phyloP scores from a whole-genome alignment of 257 asterid genomes.

The Echites panduratus region DNA sequence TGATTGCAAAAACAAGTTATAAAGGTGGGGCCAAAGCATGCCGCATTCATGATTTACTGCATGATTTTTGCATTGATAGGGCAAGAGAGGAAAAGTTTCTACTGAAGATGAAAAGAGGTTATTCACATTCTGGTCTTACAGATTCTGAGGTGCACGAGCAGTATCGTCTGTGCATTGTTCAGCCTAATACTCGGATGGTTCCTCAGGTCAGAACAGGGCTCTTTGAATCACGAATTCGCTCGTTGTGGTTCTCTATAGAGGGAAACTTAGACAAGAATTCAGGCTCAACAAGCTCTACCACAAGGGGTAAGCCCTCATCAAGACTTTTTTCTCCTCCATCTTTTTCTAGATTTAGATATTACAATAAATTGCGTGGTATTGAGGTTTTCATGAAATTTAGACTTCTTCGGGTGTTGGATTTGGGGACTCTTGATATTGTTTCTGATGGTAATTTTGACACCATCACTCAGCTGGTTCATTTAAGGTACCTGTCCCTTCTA shows the following conservation, averaged over 20 bases:
- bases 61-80: conserved; percentile 11
- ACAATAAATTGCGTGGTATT: neutral
- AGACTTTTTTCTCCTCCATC: neutral
- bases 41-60: conserved; percentile 11
- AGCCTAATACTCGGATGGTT: neutral
- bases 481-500: neutral
- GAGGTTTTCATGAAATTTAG: conserved; percentile 2
- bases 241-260: neutral
- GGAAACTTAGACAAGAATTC: neutral
- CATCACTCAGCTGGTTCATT: neutral
- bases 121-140: neutral
- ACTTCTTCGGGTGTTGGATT: conserved; percentile 7
- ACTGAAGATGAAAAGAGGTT: neutral
- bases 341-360: neutral
- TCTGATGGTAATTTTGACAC: neutral
- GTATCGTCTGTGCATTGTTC: neutral
- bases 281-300: neutral
- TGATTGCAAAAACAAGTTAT: neutral
- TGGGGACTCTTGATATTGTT: neutral
- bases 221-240: neutral
- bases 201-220: neutral
- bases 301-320: neutral
- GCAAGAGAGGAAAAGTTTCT: conserved; percentile 8
- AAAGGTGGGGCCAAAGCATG: neutral
- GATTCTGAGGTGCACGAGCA: conserved; percentile 3